Percentiles rank a stretch among this genome's conserved stretches.
These are phyloP conservation scores for Theileria orientalis DNA, from an alignment of 169 alveolate species.

Conservation along the genomic window DNA sequence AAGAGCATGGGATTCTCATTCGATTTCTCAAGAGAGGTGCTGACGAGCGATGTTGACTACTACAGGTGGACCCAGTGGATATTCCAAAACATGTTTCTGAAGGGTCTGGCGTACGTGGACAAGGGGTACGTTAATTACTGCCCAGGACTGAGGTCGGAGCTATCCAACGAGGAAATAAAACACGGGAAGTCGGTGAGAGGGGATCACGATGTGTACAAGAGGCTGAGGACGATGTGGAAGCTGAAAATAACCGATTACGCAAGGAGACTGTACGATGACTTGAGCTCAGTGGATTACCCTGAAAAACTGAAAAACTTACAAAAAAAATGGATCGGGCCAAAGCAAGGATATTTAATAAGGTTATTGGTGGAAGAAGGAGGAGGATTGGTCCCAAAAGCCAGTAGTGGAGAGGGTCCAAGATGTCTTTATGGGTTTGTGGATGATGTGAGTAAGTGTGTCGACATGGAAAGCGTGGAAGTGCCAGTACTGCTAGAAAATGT, in stretches of 20 bases:
- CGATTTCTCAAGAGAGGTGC: constrained; percentile 86
- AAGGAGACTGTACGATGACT: constrained; percentile 74
- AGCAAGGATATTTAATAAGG: constrained; percentile 65
- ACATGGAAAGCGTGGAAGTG: neutral
- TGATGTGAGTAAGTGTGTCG: constrained; percentile 1
- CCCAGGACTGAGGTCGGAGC: constrained; percentile 83
- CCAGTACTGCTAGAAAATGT: constrained; percentile 1
- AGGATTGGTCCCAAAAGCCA: too few relatives aligned
- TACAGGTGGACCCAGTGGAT: constrained; percentile 90
- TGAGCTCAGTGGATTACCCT: constrained; percentile 83
- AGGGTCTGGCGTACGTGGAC: constrained; percentile 82
- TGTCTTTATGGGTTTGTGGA: constrained; percentile 30
- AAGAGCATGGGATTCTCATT: constrained; percentile 81
- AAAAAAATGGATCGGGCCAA: constrained; percentile 87
- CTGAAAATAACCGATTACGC: constrained; percentile 84
- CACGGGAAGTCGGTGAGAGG: constrained; percentile 86
- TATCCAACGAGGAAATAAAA: constrained; percentile 89
- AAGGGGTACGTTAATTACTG: constrained; percentile 85
- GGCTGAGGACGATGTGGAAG: constrained; percentile 83
- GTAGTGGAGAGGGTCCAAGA: too few relatives aligned
- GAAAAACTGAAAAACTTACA: constrained; percentile 79
- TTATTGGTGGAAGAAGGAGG: neutral
- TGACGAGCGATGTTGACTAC: constrained; percentile 83
- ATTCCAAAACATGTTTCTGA: constrained; percentile 75
- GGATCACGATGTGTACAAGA: constrained; percentile 80